A percentile compares a stretch with the other conserved stretches of the same genome.
These are phyloP conservation scores for Leptodontidium sp. DNA, from an alignment of 2,329 filamentous ascomycete species.

Conservation along the genomic window DNA sequence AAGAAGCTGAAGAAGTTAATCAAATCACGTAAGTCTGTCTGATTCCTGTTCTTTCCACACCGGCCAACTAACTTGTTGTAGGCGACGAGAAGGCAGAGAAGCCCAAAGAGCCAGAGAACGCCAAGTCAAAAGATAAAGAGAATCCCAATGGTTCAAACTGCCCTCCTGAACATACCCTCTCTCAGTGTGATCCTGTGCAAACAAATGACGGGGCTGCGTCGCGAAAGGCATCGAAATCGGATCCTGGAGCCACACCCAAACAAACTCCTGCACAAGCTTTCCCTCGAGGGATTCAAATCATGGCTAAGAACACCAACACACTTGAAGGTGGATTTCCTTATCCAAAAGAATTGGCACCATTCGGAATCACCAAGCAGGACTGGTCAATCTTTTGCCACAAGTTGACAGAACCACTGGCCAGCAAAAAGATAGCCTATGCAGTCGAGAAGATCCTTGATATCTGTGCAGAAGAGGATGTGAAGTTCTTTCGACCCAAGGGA, in stretches of 20 bases:
- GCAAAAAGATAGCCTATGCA: constrained; percentile 24
- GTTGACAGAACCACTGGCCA: constrained; percentile 7
- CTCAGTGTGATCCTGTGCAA: not conserved
- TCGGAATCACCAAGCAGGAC: constrained; percentile 25
- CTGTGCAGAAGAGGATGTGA: constrained; percentile 31
- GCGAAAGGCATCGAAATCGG: not conserved
- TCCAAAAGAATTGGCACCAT: constrained; percentile 26
- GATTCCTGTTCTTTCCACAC: not conserved
- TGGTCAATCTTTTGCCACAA: constrained; percentile 28
- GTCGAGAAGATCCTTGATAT: constrained; percentile 35
- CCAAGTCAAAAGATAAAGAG: not conserved
- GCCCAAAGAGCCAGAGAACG: not conserved
- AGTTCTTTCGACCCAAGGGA: constrained; percentile 35
- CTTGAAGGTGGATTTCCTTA: constrained; percentile 33
- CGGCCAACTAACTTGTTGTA: not conserved
- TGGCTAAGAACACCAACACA: constrained; percentile 26
- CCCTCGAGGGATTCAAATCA: constrained; percentile 28
- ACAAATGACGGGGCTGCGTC: constrained; percentile 12
- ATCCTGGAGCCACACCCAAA: not conserved
- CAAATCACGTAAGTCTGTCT: not conserved
- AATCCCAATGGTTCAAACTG: not conserved
- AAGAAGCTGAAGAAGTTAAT: constrained; percentile 7
- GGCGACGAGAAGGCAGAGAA: not conserved
- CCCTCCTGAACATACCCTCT: not conserved
- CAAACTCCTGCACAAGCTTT: constrained; percentile 18